Base-by-base conservation (phyloP, 371 early-diverging fungal genomes). In the Mortierella sp. region DNA sequence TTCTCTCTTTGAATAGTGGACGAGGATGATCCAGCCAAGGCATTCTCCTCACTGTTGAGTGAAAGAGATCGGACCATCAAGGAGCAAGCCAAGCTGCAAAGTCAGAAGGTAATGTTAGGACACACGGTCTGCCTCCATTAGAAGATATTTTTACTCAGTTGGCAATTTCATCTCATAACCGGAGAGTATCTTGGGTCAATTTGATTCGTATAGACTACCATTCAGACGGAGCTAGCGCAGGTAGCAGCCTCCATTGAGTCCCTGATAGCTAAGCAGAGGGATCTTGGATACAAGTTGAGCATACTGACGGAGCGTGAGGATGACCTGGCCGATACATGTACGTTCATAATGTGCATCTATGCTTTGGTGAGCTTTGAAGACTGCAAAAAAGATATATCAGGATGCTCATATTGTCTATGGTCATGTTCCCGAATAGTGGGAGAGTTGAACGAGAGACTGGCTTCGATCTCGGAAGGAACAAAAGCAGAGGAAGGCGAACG, bases 231-330 rank as follows among this genome's bases (percentile, higher is more conserved):
- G 67, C 82, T 92, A 28, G 79, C 76, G 12, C 89, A 89, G 58
- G 84, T 90, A n/a, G 85, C 62, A 2, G 69, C 76, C 7, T 74
- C 69, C 6, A 74, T 74, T 26, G 67, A 74, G 50, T 52, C 74
- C 1, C 24, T 91, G 49, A 58, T 80, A 9, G 80, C 79, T 21
- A 81, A 85, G 56, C 86, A 87, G 45, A 81, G 83, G 28, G 66
- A 80, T 26, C 64, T 91, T 38, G 83, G 80, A 46, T 79, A 72
- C 28, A 85, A 86, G 66, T 82, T 89, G 72, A 81, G 84, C 34
- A 86, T 81, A 52, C 71, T 87, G 19, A 83, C 85, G 42, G 80
- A 80, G 47, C 82, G 86, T 51, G 89, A 91, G 56, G 84, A 85
- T 26, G 84, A 86, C 50, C 69, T 87, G 55, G 79, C 81, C 27